phyloP scores from a whole-genome alignment of 1,139 yeast species.

The Arxiozyma heterogenica region DNA sequence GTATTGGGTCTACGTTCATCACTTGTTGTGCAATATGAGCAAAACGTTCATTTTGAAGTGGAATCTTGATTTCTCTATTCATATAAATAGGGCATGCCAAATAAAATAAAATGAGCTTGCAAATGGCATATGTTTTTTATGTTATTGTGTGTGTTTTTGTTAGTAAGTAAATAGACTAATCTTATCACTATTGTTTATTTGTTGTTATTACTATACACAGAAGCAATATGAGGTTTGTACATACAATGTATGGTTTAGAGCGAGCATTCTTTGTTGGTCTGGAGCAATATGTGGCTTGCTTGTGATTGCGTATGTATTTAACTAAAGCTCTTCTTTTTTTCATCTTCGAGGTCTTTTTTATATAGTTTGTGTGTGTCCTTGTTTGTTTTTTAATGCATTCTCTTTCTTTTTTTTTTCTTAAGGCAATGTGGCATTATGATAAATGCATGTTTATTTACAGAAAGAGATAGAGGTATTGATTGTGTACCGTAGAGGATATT shows the following conservation, averaged over 20 bases:
- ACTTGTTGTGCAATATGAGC: conserved; percentile 55
- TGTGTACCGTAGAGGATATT: too few relatives aligned
- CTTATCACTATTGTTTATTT: too few relatives aligned
- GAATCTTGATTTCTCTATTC: conserved; percentile 41
- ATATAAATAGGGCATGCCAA: neutral
- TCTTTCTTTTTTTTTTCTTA: too few relatives aligned
- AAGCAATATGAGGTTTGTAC: neutral
- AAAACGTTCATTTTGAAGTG: conserved; percentile 51
- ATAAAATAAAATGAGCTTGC: neutral
- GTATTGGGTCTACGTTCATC: conserved; percentile 68
- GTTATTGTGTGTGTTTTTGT: neutral
- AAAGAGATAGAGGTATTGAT: too few relatives aligned
- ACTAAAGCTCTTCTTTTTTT: too few relatives aligned
- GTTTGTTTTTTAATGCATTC: too few relatives aligned
- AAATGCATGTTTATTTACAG: too few relatives aligned
- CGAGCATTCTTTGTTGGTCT: neutral
- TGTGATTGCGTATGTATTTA: neutral
- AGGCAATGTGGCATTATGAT: too few relatives aligned
- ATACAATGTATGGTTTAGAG: neutral
- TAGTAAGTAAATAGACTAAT: neutral
- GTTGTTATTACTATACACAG: neutral
- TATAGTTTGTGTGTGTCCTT: too few relatives aligned
- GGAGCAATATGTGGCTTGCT: neutral
- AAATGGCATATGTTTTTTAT: too few relatives aligned
- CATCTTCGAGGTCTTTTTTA: too few relatives aligned